Base-by-base conservation (phyloP, 2,329 filamentous ascomycete species). In the Periconia sp. region DNA sequence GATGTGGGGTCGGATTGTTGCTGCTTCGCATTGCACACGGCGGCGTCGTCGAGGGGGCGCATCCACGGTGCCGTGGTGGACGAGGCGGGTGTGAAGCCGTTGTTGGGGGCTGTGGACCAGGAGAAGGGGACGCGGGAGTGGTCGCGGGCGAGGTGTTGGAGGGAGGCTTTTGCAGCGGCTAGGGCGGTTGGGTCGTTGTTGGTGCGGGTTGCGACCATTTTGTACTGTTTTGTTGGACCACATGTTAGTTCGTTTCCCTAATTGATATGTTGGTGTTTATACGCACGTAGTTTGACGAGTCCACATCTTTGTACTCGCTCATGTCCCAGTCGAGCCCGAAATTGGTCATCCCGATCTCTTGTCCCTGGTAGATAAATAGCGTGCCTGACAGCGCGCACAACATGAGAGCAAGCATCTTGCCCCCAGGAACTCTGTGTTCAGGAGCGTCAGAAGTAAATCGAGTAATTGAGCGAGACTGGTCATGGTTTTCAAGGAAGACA, bases 61-160 rank as follows among this genome's bases (percentile, higher is more conserved):
- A 87, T 87, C 84, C 85, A 87, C 0, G 84, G 83, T 47, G 75
- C 73, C 0, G 76, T 77, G 0, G 72, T 75, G 0, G 74, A 41
- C 72, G 77, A 75, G 1, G 76, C 77, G 0, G 75, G 75, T 1
- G 74, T 50, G 74, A 90, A 90, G 1, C 87, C 87, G 0, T 83
- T 85, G 57, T 86, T 79, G 1, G 76, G 68, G 0, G 74, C 73
- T 0, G 69, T 76, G 51, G 79, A 79, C 87, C 87, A 90, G 58
- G 87, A 85, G 75, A 91, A 84, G 0, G 87, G 87, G 3, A 84
- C 81, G n/a, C 87, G 79, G 9, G 85, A 81, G 64, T 90, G 84
- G 66, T 90, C 87, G 31, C 86, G 77, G 6, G 81, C 85, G 30
- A 88, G 80, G 54, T 81, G 77, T 57, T 85, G 81, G 48, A 89